A percentile compares a stretch with the other conserved stretches of the same genome.
Evolutionary conservation across 2,329 filamentous ascomycete genomes (phyloP).

Genomic region (Pezicula radicicola): DNA sequence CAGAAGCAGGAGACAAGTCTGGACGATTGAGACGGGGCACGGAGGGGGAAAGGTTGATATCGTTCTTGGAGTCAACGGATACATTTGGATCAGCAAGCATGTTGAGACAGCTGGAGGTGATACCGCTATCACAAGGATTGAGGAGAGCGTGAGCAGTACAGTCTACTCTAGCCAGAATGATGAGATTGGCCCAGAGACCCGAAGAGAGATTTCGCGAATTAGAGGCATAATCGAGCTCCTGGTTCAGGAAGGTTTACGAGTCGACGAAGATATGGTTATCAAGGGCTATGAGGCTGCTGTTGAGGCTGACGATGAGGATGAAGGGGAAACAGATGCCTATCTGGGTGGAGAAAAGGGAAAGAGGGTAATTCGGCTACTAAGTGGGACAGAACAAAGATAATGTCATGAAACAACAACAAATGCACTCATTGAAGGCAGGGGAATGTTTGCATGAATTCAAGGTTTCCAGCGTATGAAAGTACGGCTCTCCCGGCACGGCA

Average conservation of each 20-base stretch:
- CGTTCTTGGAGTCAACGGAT: slow-evolving; percentile 91
- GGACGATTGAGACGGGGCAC: slow-evolving; percentile 65
- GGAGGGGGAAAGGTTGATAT: slow-evolving; percentile 72
- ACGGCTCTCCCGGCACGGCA: too few species aligned
- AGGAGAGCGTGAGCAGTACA: slow-evolving; percentile 79
- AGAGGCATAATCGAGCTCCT: slow-evolving; percentile 78
- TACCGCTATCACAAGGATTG: slow-evolving; percentile 73
- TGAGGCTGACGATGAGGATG: slow-evolving; percentile 62
- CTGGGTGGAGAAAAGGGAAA: slow-evolving; percentile 50
- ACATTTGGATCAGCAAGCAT: slow-evolving; percentile 92
- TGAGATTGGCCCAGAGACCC: slow-evolving; percentile 69
- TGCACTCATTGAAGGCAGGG: not conserved
- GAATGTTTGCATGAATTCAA: not conserved
- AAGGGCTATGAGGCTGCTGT: slow-evolving; percentile 79
- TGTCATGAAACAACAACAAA: slow-evolving; percentile 5
- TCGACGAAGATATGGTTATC: slow-evolving; percentile 88
- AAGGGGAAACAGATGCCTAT: slow-evolving; percentile 55
- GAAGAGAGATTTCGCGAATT: slow-evolving; percentile 84
- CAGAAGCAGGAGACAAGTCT: slow-evolving; percentile 79
- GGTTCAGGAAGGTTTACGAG: slow-evolving; percentile 75
- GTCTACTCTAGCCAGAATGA: slow-evolving; percentile 98
- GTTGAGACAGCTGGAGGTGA: slow-evolving; percentile 53
- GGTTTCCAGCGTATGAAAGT: too few species aligned
- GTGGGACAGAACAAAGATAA: slow-evolving; percentile 6
- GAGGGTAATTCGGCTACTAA: slow-evolving; percentile 27